Percentiles rank a stretch among this genome's conserved stretches.
These are phyloP conservation scores for Rhytidiadelphus loreus DNA, from an alignment of 225 moss, liverwort and hornwort genomes.

Conservation along the genomic window DNA sequence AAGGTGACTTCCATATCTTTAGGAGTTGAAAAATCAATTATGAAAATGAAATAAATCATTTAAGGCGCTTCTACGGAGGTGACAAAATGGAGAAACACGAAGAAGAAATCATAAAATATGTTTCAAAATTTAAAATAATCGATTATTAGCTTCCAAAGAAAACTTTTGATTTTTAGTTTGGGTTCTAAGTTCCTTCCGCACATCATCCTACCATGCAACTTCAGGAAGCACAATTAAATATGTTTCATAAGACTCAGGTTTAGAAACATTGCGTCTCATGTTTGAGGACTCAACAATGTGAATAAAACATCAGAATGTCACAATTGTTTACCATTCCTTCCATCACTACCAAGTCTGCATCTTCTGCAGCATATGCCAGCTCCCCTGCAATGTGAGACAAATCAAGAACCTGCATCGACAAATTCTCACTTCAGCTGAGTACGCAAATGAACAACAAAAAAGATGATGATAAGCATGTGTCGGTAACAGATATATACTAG, in stretches of 20 bases:
- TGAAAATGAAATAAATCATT: background rate
- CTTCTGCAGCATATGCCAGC: slow-evolving; percentile 67
- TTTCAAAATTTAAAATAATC: background rate
- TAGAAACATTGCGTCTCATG: background rate
- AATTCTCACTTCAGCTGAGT: background rate
- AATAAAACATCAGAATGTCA: background rate
- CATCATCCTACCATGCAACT: background rate
- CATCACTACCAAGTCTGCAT: slow-evolving; percentile 72
- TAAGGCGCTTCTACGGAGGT: background rate
- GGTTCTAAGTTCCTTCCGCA: background rate
- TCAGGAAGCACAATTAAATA: background rate
- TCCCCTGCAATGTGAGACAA: slow-evolving; percentile 55
- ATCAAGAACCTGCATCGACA: slow-evolving; percentile 55
- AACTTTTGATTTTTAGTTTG: background rate
- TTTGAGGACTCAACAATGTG: background rate
- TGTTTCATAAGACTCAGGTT: background rate
- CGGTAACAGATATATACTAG: background rate
- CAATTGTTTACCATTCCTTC: slow-evolving; percentile 69
- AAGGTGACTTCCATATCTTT: background rate
- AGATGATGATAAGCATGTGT: background rate
- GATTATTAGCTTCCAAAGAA: background rate
- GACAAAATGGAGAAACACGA: background rate
- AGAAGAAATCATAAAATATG: background rate
- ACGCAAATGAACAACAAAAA: background rate
- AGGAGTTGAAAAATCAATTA: background rate